Base-by-base conservation (phyloP, 768 basidiomycete species). In the Suillus lakei region DNA sequence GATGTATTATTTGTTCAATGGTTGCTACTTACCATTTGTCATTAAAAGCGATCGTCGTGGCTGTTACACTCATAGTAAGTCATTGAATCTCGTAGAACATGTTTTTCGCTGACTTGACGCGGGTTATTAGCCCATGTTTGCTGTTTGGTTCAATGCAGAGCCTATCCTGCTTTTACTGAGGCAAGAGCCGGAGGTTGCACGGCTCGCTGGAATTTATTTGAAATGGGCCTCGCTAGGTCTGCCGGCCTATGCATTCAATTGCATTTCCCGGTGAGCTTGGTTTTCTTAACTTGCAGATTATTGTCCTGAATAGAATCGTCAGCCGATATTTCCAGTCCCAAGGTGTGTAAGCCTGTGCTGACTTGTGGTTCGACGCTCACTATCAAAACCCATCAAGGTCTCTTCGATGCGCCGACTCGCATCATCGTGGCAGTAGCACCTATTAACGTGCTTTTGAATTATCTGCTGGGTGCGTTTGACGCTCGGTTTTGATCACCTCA, bases 101-200 rank as follows among this genome's bases (percentile, higher is more conserved):
- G 9, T 16, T 30, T 39, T 48, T 28, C 21, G 23, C 30, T 43
- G 32, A 39, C 28, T 43, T 21, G 23, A 28, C 30, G 34, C 3
- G 26, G 9, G 12, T 38, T 62, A 59, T 38, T 64, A 84, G 80
- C 84, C 86, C 0, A 91, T 93, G 66, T 81, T 82, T 62, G 66
- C 84, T 5, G 80, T 94, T 26, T 98, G 96, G 94, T 86, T 90
- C 73, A 95, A 92, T 64, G 88, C 91, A 0, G 95, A 98, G 75
- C 62, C 77, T 0, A 84, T 98, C 48, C 83, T 98, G 1, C 81
- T 97, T 32, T 84, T 77, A 50, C 79, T 93, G 32, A 84, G 82
- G 65, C 92, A 93, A 82, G 92, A 96, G 48, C 88, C 90, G 1
- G 91, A 92, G 66, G 92, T 98, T 1, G 93, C 96, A 1, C 82